These are phyloP conservation scores for Bombardia bombarda DNA, from an alignment of 495 filamentous ascomycete genomes.

Conservation along the genomic window DNA sequence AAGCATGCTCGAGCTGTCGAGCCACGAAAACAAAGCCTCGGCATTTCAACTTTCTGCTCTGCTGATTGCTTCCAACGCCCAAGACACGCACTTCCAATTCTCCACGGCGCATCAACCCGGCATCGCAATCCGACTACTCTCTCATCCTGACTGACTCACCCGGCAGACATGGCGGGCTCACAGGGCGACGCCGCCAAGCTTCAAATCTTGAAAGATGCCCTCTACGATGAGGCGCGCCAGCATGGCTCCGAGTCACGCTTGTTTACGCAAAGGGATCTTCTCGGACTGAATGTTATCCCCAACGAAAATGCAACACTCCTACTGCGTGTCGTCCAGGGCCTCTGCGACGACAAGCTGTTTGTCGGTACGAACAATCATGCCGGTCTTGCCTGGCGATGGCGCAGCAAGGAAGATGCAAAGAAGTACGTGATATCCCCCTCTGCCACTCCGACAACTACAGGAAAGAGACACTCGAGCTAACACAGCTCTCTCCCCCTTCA, in stretches of 20 bases:
- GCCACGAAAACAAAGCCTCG: not conserved
- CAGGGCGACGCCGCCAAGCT: conserved; percentile 15
- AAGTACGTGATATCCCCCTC: conserved; percentile 43
- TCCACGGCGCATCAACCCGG: too few relatives aligned
- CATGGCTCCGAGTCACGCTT: conserved; percentile 39
- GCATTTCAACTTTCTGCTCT: not conserved
- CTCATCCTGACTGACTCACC: conserved; percentile 3
- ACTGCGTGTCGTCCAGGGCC: conserved; percentile 49
- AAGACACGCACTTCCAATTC: too few relatives aligned
- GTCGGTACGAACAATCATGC: conserved; percentile 48
- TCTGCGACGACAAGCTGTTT: conserved; percentile 61
- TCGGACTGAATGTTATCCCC: conserved; percentile 53
- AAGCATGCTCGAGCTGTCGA: too few relatives aligned
- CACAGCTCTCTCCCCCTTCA: conserved; percentile 14
- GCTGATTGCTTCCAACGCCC: too few relatives aligned
- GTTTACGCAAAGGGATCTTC: conserved; percentile 60
- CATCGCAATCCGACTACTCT: too few relatives aligned
- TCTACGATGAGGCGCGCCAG: conserved; percentile 24
- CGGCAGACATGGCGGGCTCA: conserved; percentile 12
- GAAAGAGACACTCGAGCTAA: not conserved
- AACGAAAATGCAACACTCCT: conserved; percentile 50
- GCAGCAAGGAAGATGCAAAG: conserved; percentile 59
- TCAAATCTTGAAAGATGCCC: conserved; percentile 23
- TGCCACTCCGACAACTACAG: not conserved
- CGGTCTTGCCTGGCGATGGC: conserved; percentile 56